phyloP scores from a whole-genome alignment of 306 rosid species.

The Prinsepia uniflora region DNA sequence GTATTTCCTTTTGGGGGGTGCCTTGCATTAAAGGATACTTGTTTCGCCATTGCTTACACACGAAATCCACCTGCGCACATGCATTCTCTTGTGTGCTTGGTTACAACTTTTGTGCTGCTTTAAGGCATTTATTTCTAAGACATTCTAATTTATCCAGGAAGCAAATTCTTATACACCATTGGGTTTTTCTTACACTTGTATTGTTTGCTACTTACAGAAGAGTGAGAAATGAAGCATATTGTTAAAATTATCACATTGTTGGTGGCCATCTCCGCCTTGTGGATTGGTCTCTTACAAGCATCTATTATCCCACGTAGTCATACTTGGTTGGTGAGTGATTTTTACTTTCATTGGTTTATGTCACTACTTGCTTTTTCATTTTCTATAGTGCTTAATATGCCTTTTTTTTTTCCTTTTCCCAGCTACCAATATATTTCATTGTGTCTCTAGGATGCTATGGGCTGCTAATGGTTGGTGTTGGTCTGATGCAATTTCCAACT shows the following conservation, averaged over 20 bases:
- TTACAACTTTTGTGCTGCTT: background rate
- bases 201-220: conserved; percentile 5
- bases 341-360: background rate
- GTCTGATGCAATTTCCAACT: conserved; percentile 78
- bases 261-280: conserved; percentile 56
- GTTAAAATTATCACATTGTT: conserved; percentile 61
- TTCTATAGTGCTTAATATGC: conserved; percentile 22
- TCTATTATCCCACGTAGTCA: conserved; percentile 48
- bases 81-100: background rate
- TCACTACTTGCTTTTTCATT: conserved; percentile 5
- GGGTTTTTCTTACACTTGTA: background rate
- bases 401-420: conserved; percentile 29
- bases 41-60: background rate
- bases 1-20: background rate
- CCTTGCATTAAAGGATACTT: background rate
- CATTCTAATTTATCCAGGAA: background rate
- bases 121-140: background rate
- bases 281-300: conserved; percentile 70
- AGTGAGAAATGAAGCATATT: conserved; percentile 65
- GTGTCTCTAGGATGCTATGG: conserved; percentile 91
- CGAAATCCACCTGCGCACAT: background rate
- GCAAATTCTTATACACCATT: background rate
- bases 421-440: conserved; percentile 76
- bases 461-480: conserved; percentile 86
- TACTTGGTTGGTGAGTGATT: conserved; percentile 75